Conservation (phyloP, 441 rosid species). For the Breynia disticha region DNA sequence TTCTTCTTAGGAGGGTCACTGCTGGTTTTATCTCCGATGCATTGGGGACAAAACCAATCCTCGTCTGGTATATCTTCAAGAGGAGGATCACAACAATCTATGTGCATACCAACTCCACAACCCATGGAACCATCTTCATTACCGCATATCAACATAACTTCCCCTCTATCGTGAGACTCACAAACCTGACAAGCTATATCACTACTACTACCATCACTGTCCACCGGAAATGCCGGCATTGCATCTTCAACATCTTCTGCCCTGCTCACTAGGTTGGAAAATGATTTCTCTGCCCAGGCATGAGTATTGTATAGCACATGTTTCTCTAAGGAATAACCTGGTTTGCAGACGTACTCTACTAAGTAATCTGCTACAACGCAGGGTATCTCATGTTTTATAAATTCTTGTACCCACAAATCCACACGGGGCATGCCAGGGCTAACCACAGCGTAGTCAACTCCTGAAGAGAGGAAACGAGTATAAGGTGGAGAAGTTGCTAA, state of each 20-base stretch:
- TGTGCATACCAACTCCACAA: slow-evolving; percentile 50
- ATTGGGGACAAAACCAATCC: slow-evolving; percentile 64
- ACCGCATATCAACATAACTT: slow-evolving; percentile 67
- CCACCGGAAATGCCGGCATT: not conserved
- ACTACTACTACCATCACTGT: slow-evolving; percentile 3
- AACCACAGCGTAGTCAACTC: slow-evolving; percentile 69
- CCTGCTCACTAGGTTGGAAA: slow-evolving; percentile 30
- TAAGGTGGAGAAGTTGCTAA: slow-evolving; percentile 97
- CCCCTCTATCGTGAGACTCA: slow-evolving; percentile 40
- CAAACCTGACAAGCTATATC: slow-evolving; percentile 46
- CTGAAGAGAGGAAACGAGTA: slow-evolving; percentile 54
- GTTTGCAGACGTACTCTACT: slow-evolving; percentile 94
- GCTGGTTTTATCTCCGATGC: slow-evolving; percentile 17
- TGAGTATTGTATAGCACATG: slow-evolving; percentile 72
- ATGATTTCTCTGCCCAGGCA: slow-evolving; percentile 70
- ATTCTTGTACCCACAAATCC: slow-evolving; percentile 84
- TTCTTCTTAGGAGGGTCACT: slow-evolving; percentile 12
- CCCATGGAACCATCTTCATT: slow-evolving; percentile 44
- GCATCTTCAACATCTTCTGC: slow-evolving; percentile 29
- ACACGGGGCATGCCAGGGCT: slow-evolving; percentile 65
- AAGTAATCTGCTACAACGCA: slow-evolving; percentile 80
- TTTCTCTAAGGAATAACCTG: slow-evolving; percentile 69
- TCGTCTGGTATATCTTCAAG: slow-evolving; percentile 43
- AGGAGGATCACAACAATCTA: slow-evolving; percentile 70
- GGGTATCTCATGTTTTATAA: slow-evolving; percentile 74